phyloP scores from a whole-genome alignment of 2,329 filamentous ascomycete genomes.

The Paraphaeosphaeria sporulosa region DNA sequence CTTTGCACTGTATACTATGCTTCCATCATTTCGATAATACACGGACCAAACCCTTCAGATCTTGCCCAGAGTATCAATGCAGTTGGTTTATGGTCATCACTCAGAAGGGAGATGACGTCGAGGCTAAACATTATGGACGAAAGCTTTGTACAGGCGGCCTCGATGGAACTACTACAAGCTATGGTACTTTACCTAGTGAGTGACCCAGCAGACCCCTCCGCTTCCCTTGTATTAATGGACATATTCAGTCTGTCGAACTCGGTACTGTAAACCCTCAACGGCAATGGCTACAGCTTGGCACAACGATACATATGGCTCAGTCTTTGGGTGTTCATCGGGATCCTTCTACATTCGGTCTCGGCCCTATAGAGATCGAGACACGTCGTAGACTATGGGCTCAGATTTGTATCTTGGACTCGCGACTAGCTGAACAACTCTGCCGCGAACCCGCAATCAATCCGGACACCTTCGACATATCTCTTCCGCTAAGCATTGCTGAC shows the following conservation, averaged over 20 bases:
- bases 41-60: slow-evolving; percentile 22
- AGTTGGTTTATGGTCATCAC: slow-evolving; percentile 18
- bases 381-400: slow-evolving; percentile 77
- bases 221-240: slow-evolving; percentile 6
- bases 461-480: slow-evolving; percentile 75
- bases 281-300: slow-evolving; percentile 26
- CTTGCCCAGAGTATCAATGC: slow-evolving; percentile 21
- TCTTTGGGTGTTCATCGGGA: slow-evolving; percentile 28
- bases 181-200: slow-evolving; percentile 27
- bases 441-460: slow-evolving; percentile 71
- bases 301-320: slow-evolving; percentile 26
- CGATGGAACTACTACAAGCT: slow-evolving; percentile 28
- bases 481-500: slow-evolving; percentile 74
- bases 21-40: slow-evolving; percentile 23
- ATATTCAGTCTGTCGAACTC: slow-evolving; percentile 22
- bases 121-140: slow-evolving; percentile 21
- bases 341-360: slow-evolving; percentile 69
- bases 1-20: slow-evolving; percentile 31
- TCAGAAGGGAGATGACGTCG: slow-evolving; percentile 22
- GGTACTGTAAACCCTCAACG: slow-evolving; percentile 16
- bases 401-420: slow-evolving; percentile 74
- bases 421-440: slow-evolving; percentile 75
- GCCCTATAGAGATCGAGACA: slow-evolving; percentile 71
- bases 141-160: slow-evolving; percentile 13
- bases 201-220: not conserved